Base-by-base conservation (phyloP, 192 early-diverging fungal species). In the Coemansia sp. region DNA sequence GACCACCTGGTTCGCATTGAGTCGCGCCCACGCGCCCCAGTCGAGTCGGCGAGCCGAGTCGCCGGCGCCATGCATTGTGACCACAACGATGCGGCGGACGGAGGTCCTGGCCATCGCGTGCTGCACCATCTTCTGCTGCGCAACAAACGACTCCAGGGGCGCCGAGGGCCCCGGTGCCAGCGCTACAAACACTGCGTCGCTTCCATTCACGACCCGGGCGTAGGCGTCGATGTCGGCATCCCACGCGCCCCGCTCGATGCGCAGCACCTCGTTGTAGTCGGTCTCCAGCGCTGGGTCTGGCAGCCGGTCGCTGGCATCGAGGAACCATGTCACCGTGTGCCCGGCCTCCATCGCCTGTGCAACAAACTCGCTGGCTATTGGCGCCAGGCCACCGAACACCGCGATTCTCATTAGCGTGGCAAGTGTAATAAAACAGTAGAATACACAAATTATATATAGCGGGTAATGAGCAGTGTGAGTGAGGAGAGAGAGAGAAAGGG, bases 61-160 rank as follows among this genome's bases (percentile, higher is more conserved):
- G 13, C 69, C 77, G 21, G 72, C 64, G 39, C 77, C 77, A 65
- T 80, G 77, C 4, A 52, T 59, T 5, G 77, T 80, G 1, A 80
- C 63, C 3, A 72, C 41, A 8, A 80, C 39, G 19, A 80, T 56
- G 16, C 77, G 72, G 4, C 45, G 26, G 5, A 80, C 54, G 1
- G 42, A 26, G 18, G 69, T 63, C 8, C 41, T 42, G 8, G 38
- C 48, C 77, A 80, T 80, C 8, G 77, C 72, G 13, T 65, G 67
- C 39, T 75, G 68, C 9, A 80, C 58, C 64, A 75, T 37, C 7
- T 50, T 63, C 41, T 80, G 77, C 8, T 54, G 52, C 52, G 52
- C 9, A 7, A 54, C 52, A 19, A 19, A 54, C 21, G 52, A 54
- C 21, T 54, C 52, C 9, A 65, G 62, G n/a, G 69, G 69, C 2